Evolutionary conservation across 1,284 basidiomycete species (phyloP), one percentile per base, ranked within the genome.

Genomic region (Irpex lacteus): DNA sequence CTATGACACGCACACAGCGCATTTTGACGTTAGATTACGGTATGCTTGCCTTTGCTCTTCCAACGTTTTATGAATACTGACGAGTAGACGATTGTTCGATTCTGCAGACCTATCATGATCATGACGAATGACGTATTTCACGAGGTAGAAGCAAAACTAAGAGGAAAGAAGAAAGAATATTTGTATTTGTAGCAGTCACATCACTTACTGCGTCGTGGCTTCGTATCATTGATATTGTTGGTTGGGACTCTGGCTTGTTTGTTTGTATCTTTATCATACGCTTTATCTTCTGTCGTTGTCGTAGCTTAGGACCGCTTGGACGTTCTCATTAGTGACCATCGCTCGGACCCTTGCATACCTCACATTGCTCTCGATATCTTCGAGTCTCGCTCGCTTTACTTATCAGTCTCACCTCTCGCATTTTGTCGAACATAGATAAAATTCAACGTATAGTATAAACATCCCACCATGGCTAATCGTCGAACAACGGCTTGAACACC

Each of bases 401-500:
- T n/a, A 60, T 44, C 47, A n/a, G 60, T 18, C 8, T 53, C 26
- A 52, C 2, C 8, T 36, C 9, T 26, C 15, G 40, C 34, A 55
- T 19, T 21, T 4, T 34, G 52, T 53, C 13, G 8, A 13, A 13
- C 21, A 13, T 19, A 15, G 34, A 38, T 54, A 62, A 5, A 47
- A 79, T 8, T 34, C 55, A 55, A n/a, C 40, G 34, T 61, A 61
- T 18, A 19, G 7, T n/a, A 21, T 26, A 38, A 55, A 5, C 1
- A 26, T 3, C 26, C 4, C 4, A 26, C n/a, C n/a, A n/a, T n/a
- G n/a, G n/a, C 38, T 72, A 90, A 70, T 90, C 89, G 65, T 89
- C 85, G 68, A 90, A 90, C 26, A 90, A 72, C 44, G 89, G 88
- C 67, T 80, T 82, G 74, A 90, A 90, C 19, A 71, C 68, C 85